Percentiles rank a stretch among this genome's conserved stretches.
phyloP scores from a whole-genome alignment of 441 rosid species.

The Kokia cookei region DNA sequence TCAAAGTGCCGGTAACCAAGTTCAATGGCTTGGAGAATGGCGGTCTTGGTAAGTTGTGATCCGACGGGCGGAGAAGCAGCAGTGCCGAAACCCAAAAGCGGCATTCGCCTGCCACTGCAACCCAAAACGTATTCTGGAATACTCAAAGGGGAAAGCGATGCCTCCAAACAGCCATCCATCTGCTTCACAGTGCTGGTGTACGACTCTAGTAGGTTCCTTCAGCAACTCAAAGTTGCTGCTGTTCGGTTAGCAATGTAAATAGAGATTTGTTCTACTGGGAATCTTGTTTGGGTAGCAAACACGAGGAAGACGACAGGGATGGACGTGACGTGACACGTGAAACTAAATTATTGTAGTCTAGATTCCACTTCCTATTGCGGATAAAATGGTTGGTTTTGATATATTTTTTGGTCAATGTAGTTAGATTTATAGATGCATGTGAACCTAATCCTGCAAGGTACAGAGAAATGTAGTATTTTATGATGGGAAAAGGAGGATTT shows the following conservation, averaged over 20 bases:
- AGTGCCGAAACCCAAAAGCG: constrained; percentile 38
- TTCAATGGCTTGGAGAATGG: constrained; percentile 28
- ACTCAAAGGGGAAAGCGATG: not conserved
- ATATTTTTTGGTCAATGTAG: no score
- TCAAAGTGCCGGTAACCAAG: constrained; percentile 50
- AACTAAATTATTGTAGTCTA: not conserved
- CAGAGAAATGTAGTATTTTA: no score
- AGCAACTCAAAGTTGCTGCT: not conserved
- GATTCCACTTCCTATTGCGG: not conserved
- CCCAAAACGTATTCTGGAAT: constrained; percentile 12
- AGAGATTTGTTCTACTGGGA: not conserved
- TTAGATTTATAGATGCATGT: no score
- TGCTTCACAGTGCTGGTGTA: not conserved
- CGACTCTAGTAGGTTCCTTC: not conserved
- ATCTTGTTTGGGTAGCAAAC: not conserved
- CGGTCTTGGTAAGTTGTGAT: constrained; percentile 12
- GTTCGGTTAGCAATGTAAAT: not conserved
- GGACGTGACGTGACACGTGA: not conserved
- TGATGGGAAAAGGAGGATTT: no score
- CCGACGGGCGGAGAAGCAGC: constrained; percentile 28
- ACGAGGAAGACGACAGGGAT: not conserved
- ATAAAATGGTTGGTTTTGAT: no score
- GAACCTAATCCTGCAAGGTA: no score
- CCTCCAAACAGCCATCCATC: not conserved
- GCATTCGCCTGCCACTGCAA: constrained; percentile 24